Percentiles rank a stretch among this genome's conserved stretches.
phyloP scores from a whole-genome alignment of 495 filamentous ascomycete genomes.

The Hypoxylon fuscum region DNA sequence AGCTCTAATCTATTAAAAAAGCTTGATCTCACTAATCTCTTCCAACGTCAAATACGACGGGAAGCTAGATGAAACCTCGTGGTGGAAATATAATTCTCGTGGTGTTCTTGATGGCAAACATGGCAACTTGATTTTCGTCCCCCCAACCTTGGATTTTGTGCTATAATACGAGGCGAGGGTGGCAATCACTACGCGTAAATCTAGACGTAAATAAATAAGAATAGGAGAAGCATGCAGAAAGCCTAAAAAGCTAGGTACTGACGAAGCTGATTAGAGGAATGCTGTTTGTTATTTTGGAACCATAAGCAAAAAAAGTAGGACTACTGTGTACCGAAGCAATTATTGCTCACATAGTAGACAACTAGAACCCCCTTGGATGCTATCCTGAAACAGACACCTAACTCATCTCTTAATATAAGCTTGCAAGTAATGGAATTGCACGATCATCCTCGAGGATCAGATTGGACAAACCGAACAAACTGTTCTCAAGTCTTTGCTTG shows the following conservation, averaged over 20 bases:
- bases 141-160: neutral
- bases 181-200: slow-evolving; percentile 1
- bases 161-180: slow-evolving; percentile 19
- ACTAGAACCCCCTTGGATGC: slow-evolving; percentile 6
- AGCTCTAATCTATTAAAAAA: too few relatives aligned
- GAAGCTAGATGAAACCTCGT: slow-evolving; percentile 32
- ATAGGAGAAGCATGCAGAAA: slow-evolving; percentile 24
- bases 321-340: too few relatives aligned
- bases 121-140: slow-evolving; percentile 1
- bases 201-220: slow-evolving; percentile 4
- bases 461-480: slow-evolving; percentile 21
- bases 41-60: slow-evolving; percentile 31
- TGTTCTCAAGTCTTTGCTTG: slow-evolving; percentile 12
- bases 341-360: too few relatives aligned
- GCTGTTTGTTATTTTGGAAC: slow-evolving; percentile 24
- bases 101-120: slow-evolving; percentile 17
- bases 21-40: slow-evolving; percentile 17
- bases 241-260: slow-evolving; percentile 20
- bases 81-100: slow-evolving; percentile 20
- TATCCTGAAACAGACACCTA: slow-evolving; percentile 33
- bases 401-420: slow-evolving; percentile 9
- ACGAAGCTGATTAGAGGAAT: slow-evolving; percentile 20
- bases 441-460: slow-evolving; percentile 21
- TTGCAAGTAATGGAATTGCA: slow-evolving; percentile 4
- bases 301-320: too few relatives aligned